Conservation (phyloP, 306 rosid species). For the Malus asiatica region DNA sequence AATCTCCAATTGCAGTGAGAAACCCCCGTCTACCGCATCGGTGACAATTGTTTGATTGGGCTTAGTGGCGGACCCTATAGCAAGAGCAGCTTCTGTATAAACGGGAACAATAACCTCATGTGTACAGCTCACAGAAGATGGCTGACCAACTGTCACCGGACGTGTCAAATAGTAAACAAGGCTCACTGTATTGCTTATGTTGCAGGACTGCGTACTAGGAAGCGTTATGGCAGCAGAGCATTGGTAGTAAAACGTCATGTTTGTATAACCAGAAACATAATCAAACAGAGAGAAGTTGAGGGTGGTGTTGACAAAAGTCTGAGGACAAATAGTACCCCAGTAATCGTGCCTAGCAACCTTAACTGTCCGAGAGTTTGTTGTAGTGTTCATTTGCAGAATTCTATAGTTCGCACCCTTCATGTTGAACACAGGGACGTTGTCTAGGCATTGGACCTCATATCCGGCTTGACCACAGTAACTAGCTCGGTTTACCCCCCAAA, state of each 20-base stretch:
- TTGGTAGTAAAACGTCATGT: not conserved
- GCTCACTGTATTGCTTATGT: not conserved
- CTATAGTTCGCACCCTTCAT: not conserved
- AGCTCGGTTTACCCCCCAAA: not conserved
- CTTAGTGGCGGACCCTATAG: not conserved
- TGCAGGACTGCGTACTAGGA: not conserved
- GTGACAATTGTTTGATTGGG: not conserved
- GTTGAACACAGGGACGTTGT: not conserved
- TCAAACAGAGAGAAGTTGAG: not conserved
- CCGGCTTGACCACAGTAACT: not conserved
- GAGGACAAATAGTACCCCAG: not conserved
- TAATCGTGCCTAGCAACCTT: slow-evolving; percentile 4
- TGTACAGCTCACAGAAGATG: rapidly evolving
- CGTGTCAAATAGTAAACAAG: rapidly evolving
- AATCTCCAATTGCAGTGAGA: not conserved
- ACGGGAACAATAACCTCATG: not conserved
- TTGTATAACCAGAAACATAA: not conserved
- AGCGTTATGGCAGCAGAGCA: rapidly evolving
- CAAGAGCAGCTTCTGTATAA: not conserved
- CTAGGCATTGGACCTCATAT: not conserved
- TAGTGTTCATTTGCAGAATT: not conserved
- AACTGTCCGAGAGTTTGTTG: not conserved
- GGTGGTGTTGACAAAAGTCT: not conserved
- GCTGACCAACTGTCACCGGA: rapidly evolving
- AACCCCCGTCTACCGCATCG: not conserved